These are phyloP conservation scores for Monosporascus sp. DNA, from an alignment of 2,329 filamentous ascomycete genomes.

Conservation along the genomic window DNA sequence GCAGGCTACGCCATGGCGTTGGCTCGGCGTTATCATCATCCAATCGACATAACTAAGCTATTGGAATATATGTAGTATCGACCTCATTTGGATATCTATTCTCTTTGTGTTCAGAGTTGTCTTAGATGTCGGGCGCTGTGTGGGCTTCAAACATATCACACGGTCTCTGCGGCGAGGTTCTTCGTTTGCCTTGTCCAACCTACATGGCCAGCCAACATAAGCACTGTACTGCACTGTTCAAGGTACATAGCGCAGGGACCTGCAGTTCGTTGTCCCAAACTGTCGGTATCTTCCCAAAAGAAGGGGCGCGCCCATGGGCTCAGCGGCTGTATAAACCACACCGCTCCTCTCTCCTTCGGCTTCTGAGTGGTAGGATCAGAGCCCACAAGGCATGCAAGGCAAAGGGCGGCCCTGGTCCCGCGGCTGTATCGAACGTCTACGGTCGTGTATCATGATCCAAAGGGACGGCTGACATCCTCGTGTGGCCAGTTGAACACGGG, in stretches of 20 bases:
- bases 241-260: not conserved
- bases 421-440: not conserved
- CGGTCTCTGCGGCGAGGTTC: too few species aligned
- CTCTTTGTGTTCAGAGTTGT: too few species aligned
- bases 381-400: not conserved
- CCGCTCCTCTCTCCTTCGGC: not conserved
- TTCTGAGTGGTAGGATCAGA: not conserved
- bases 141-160: too few species aligned
- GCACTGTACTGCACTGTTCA: not conserved
- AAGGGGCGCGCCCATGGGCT: not conserved
- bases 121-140: too few species aligned
- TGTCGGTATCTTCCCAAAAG: not conserved
- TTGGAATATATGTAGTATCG: too few species aligned
- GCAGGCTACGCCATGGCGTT: too few species aligned
- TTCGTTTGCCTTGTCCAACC: not conserved
- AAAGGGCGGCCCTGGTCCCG: not conserved
- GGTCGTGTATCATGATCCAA: not conserved
- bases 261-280: not conserved
- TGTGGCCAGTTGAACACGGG: not conserved
- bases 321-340: not conserved
- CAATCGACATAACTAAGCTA: too few species aligned
- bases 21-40: too few species aligned
- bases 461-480: not conserved
- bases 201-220: not conserved
- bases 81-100: too few species aligned